Evolutionary conservation across 352 stramenopile genomes (phyloP).

Genomic region (Phytophthora idaei): DNA sequence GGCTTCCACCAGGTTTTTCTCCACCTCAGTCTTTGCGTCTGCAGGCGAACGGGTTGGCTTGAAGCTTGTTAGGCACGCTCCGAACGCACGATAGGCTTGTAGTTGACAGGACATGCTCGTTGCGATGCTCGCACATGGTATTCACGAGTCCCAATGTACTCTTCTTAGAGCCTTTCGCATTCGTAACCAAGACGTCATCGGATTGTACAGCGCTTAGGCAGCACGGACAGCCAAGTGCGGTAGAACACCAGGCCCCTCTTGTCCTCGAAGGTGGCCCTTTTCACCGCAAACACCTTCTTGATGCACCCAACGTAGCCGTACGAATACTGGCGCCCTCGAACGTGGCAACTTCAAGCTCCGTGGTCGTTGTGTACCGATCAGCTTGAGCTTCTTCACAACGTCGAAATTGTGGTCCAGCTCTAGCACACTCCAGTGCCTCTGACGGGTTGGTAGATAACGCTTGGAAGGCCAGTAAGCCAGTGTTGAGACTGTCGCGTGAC

Average conservation of each 20-base stretch:
- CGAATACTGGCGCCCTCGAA: slow-evolving; percentile 98
- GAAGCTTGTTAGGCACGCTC: slow-evolving; percentile 97
- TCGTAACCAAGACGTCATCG: slow-evolving; percentile 89
- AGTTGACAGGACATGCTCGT: slow-evolving; percentile 97
- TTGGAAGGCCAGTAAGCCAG: slow-evolving; percentile 97
- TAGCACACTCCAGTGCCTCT: slow-evolving; percentile 96
- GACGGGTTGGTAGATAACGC: slow-evolving; percentile 93
- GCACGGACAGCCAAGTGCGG: slow-evolving; percentile 98
- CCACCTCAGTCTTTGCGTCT: slow-evolving; percentile 97
- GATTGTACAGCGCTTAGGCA: slow-evolving; percentile 99
- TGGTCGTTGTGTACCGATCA: slow-evolving; percentile 99
- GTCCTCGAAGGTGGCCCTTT: slow-evolving; percentile 99
- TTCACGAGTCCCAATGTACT: slow-evolving; percentile 89
- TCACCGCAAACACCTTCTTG: slow-evolving; percentile 96
- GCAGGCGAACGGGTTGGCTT: slow-evolving; percentile 95
- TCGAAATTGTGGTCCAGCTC: slow-evolving; percentile 98
- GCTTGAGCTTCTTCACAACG: slow-evolving; percentile 99
- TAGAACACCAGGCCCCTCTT: slow-evolving; percentile 99
- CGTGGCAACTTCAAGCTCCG: slow-evolving; percentile 95
- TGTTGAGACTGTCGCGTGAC: slow-evolving; percentile 98
- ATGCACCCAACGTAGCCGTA: slow-evolving; percentile 98
- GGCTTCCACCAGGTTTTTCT: slow-evolving; percentile 36
- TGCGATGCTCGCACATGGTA: slow-evolving; percentile 94
- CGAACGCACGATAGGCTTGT: slow-evolving; percentile 97
- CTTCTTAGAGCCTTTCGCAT: slow-evolving; percentile 59